Conservation (phyloP, 768 basidiomycete genomes). For the Agrocybe praecox region DNA sequence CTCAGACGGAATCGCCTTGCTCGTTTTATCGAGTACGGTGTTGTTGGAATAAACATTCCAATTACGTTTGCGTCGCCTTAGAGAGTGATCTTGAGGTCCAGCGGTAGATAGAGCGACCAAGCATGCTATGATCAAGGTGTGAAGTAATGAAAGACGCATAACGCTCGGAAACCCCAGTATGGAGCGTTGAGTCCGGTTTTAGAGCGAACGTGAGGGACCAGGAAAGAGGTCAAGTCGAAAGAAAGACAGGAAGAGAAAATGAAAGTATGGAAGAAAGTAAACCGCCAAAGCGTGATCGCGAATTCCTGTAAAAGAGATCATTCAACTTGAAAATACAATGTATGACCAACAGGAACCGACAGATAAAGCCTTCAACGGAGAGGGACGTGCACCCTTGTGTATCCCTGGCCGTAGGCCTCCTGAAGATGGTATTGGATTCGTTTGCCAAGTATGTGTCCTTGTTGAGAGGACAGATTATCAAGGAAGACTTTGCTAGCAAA, state of each 20-base stretch:
- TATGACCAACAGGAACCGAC: conserved; percentile 1
- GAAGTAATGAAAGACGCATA: conserved; percentile 11
- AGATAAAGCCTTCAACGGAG: neutral
- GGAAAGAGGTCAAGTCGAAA: neutral
- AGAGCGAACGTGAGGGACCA: conserved; percentile 12
- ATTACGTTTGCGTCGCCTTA: conserved; percentile 13
- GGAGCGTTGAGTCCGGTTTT: conserved; percentile 10
- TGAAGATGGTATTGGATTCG: too few species aligned
- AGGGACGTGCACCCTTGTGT: too few species aligned
- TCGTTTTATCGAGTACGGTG: conserved; percentile 4
- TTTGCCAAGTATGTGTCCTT: neutral
- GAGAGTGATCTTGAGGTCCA: neutral
- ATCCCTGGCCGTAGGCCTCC: too few species aligned
- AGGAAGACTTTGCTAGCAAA: neutral
- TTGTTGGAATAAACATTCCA: conserved; percentile 14
- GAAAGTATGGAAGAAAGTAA: neutral
- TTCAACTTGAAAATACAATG: conserved; percentile 9
- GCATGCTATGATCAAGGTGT: conserved; percentile 1
- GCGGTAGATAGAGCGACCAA: conserved; percentile 4
- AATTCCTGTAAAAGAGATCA: conserved; percentile 4
- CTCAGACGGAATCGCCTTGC: conserved; percentile 3
- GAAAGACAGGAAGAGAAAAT: conserved; percentile 4
- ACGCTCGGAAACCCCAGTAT: conserved; percentile 9
- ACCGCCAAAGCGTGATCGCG: neutral
- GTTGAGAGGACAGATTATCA: neutral